Conservation (phyloP, 306 rosid species). For the Corylus heterophylla region DNA sequence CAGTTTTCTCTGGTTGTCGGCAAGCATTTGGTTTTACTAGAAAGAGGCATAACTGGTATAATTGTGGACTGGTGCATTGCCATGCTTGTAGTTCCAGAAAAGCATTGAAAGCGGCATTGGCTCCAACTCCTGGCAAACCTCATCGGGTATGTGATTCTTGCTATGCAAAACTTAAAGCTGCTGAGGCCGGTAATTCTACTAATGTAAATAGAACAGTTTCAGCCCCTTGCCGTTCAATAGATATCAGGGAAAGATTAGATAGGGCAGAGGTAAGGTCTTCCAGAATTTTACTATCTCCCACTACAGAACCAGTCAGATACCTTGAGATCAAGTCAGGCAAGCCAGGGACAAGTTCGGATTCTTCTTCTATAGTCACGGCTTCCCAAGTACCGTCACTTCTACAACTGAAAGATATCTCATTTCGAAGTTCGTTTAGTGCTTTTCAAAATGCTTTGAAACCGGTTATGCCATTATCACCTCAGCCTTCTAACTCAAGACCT, state of each 20-base stretch:
- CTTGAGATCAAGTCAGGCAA: conserved; percentile 54
- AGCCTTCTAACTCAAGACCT: conserved; percentile 48
- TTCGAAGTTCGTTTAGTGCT: conserved; percentile 68
- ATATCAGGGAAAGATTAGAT: conserved; percentile 48
- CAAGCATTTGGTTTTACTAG: conserved; percentile 94
- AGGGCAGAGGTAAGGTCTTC: conserved; percentile 61
- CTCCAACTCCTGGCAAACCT: conserved; percentile 95
- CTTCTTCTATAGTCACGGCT: conserved; percentile 53
- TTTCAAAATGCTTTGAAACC: conserved; percentile 58
- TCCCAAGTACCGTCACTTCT: conserved; percentile 60
- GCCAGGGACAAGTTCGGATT: conserved; percentile 41
- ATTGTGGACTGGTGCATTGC: conserved; percentile 91
- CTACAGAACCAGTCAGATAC: conserved; percentile 56
- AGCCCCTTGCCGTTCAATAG: conserved; percentile 47
- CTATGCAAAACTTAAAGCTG: conserved; percentile 66
- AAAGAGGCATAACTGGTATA: conserved; percentile 91
- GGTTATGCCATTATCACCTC: conserved; percentile 32
- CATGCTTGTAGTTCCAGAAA: conserved; percentile 95
- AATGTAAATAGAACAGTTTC: conserved; percentile 38
- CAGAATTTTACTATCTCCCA: conserved; percentile 60
- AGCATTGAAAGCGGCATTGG: conserved; percentile 80
- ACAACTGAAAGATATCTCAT: conserved; percentile 70
- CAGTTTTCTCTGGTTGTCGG: conserved; percentile 85
- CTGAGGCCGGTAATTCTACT: conserved; percentile 43
- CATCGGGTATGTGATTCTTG: conserved; percentile 96